Evolutionary conservation across 495 filamentous ascomycete genomes (phyloP), one percentile per base, ranked within the genome.

Genomic region (Xylaria telfairii): DNA sequence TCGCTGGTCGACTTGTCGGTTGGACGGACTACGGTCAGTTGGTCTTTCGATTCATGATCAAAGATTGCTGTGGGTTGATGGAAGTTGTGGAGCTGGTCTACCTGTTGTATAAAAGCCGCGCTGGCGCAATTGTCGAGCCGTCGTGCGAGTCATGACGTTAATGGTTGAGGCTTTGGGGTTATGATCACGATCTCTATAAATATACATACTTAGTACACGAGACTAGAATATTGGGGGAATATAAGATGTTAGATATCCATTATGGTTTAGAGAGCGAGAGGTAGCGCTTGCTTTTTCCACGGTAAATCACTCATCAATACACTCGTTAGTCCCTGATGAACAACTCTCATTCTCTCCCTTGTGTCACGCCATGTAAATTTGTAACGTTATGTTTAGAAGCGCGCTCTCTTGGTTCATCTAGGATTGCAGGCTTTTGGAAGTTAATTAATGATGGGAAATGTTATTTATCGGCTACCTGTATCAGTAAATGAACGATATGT

Each of bases 11-110:
- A 68, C 37, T 71, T 82, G 24, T 73, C 67, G 49, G 78, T 70
- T 65, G 84, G 84, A 44, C 78, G 84, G 51, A 69, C 70, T 12
- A 53, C 68, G 44, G 80, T 85, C 26, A 67, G 73, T n/a, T 86
- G 84, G 84, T 57, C 60, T 0, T 70, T 56, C 24, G 34, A 42
- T 30, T 54, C 24, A 32, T 54, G 49, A 39, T 26, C 15, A 46
- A 21, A 15, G 61, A 64, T 24, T n/a, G 61, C 21, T 21, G 61
- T 39, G 21, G 21, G 15, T 61, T 7, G 51, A 54, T 54, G 51
- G 26, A 28, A 4, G 4, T 2, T 12, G 17, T 2, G 34, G 39
- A 34, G 64, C 51, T 57, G 65, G 64, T 4, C 32, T 21, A n/a
- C n/a, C n/a, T n/a, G n/a, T n/a, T n/a, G n/a, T n/a, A n/a, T n/a